phyloP scores from a whole-genome alignment of 306 rosid species.

The Boehmeria nivea region DNA sequence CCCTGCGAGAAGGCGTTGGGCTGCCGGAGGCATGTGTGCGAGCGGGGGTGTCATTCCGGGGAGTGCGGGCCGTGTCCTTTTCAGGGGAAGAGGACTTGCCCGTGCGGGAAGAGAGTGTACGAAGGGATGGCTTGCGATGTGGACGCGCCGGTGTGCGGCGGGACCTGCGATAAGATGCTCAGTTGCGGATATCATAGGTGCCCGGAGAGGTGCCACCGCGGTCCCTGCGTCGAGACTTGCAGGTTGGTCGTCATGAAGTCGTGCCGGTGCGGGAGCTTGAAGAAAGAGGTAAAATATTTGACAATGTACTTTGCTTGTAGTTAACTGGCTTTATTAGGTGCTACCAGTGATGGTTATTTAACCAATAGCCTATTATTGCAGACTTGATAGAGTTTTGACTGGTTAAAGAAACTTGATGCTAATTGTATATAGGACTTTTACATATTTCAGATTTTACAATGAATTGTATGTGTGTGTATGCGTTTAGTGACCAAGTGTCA shows the following conservation, averaged over 20 bases:
- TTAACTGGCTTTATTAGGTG: no score
- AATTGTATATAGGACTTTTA: no score
- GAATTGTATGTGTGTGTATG: slow-evolving; percentile 12
- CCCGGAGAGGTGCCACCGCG: slow-evolving; percentile 88
- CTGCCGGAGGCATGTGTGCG: slow-evolving; percentile 77
- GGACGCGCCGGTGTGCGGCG: slow-evolving; percentile 63
- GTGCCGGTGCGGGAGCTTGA: slow-evolving; percentile 85
- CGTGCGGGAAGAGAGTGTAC: slow-evolving; percentile 71
- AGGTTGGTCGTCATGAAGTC: slow-evolving; percentile 64
- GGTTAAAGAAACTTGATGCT: no score
- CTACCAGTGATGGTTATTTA: no score
- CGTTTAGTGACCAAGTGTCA: slow-evolving; percentile 3
- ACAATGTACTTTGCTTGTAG: no score
- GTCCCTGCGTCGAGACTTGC: slow-evolving; percentile 68
- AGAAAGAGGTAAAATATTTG: slow-evolving; percentile 60
- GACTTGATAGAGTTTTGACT: no score
- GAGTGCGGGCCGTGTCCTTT: slow-evolving; percentile 75
- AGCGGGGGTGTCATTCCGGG: slow-evolving; percentile 69
- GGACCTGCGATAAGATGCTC: slow-evolving; percentile 68
- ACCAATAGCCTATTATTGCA: no score
- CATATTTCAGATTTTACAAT: no score
- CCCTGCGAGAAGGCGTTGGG: slow-evolving; percentile 54
- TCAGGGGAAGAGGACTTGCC: slow-evolving; percentile 82
- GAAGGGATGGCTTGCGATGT: slow-evolving; percentile 84
- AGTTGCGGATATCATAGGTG: slow-evolving; percentile 73